These are phyloP conservation scores for Citrus inodora DNA, from an alignment of 345 rosid species.

Conservation along the genomic window DNA sequence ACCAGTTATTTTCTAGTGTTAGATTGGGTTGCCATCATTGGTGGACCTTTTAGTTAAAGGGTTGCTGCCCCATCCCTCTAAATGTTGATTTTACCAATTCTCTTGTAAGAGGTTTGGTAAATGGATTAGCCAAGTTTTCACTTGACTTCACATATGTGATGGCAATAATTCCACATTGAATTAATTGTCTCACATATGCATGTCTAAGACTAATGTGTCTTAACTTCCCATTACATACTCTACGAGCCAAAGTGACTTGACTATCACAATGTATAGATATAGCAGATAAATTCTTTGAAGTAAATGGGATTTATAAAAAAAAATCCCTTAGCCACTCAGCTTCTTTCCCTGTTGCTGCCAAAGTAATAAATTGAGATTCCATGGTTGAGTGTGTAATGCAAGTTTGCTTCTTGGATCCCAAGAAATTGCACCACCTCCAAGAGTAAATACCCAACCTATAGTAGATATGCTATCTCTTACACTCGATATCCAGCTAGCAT, in stretches of 20 bases:
- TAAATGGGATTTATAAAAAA: neutral
- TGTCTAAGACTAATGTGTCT: neutral
- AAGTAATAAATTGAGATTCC: neutral
- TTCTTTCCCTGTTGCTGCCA: neutral
- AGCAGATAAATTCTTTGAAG: too few relatives aligned
- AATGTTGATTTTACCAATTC: neutral
- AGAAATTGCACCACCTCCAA: neutral
- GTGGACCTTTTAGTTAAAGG: neutral
- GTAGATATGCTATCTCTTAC: neutral
- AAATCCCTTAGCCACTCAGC: neutral
- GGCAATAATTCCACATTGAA: too few relatives aligned
- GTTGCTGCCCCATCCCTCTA: neutral
- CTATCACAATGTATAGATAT: neutral
- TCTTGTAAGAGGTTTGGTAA: neutral
- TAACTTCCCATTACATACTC: neutral
- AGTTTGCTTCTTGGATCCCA: neutral
- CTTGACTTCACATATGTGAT: too few relatives aligned
- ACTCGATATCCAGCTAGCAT: neutral
- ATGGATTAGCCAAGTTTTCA: neutral
- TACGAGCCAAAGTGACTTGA: neutral
- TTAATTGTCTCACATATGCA: neutral
- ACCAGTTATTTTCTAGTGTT: neutral
- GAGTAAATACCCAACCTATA: neutral
- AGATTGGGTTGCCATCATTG: neutral
- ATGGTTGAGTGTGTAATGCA: neutral